These are phyloP conservation scores for Monilinia aucupariae DNA, from an alignment of 2,329 filamentous ascomycete species.

Conservation along the genomic window DNA sequence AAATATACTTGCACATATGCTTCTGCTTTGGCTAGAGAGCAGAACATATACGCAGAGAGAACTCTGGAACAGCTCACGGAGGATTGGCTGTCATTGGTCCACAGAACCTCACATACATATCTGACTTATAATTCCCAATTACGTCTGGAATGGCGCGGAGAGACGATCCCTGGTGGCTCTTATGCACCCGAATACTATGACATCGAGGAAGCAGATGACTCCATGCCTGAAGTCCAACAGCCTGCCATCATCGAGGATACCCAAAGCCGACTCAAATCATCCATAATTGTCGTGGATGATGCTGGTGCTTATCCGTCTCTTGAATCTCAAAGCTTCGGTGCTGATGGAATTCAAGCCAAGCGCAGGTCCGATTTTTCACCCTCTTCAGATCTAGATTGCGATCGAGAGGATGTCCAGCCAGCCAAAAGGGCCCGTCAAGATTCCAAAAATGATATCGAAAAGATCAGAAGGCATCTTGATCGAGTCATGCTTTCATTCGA, in stretches of 20 bases:
- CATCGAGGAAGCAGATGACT: constrained; percentile 17
- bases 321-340: background rate
- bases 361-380: constrained; percentile 6
- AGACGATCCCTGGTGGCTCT: constrained; percentile 39
- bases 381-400: background rate
- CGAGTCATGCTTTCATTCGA: background rate
- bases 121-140: constrained; percentile 19
- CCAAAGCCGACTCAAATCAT: background rate
- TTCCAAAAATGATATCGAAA: background rate
- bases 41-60: constrained; percentile 26
- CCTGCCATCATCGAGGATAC: background rate
- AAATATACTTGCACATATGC: constrained; percentile 35
- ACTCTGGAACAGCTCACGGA: constrained; percentile 22
- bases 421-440: background rate
- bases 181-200: constrained; percentile 29
- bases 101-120: background rate
- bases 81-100: background rate
- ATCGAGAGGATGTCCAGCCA: background rate
- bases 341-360: background rate
- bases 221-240: background rate
- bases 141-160: constrained; percentile 37
- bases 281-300: background rate
- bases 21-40: constrained; percentile 23
- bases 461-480: background rate
- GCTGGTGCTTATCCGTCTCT: background rate